Conservation (phyloP, 1,139 yeast species). For the Magnusiomyces suaveolens region DNA sequence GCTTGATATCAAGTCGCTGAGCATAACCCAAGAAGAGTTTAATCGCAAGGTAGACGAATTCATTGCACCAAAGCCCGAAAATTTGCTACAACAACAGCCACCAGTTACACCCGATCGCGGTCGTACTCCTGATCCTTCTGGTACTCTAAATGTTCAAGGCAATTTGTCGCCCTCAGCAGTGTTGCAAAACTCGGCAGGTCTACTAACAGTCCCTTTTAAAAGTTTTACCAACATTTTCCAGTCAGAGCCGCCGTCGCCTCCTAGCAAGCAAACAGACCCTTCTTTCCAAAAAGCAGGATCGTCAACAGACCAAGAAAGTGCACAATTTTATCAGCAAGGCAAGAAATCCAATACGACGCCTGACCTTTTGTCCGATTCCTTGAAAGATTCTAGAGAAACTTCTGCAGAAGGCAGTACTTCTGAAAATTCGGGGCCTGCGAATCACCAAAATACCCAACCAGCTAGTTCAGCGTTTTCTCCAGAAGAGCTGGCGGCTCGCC, state of each 20-base stretch:
- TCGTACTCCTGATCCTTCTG: constrained; percentile 12
- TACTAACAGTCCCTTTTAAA: constrained; percentile 31
- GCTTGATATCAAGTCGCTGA: constrained; percentile 47
- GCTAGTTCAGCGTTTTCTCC: constrained; percentile 18
- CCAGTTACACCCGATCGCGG: constrained; percentile 24
- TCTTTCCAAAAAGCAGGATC: not conserved
- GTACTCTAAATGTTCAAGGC: constrained; percentile 8
- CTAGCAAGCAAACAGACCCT: constrained; percentile 5
- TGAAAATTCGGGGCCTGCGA: not conserved
- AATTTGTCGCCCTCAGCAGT: constrained; percentile 29
- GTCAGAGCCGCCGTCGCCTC: constrained; percentile 20
- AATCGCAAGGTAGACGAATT: constrained; percentile 34
- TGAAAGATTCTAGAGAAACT: not conserved
- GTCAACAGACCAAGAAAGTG: not conserved
- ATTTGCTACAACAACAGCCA: constrained; percentile 20
- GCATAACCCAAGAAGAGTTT: constrained; percentile 55
- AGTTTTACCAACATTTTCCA: constrained; percentile 29
- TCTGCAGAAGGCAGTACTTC: not conserved
- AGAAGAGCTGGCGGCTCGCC: constrained; percentile 33
- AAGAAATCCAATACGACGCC: not conserved
- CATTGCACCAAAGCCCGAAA: constrained; percentile 23
- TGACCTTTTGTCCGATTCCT: not conserved
- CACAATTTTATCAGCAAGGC: not conserved
- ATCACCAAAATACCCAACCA: not conserved
- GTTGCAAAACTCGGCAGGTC: constrained; percentile 31